phyloP scores from a whole-genome alignment of 257 asterid genomes.

The Solanum piurae region DNA sequence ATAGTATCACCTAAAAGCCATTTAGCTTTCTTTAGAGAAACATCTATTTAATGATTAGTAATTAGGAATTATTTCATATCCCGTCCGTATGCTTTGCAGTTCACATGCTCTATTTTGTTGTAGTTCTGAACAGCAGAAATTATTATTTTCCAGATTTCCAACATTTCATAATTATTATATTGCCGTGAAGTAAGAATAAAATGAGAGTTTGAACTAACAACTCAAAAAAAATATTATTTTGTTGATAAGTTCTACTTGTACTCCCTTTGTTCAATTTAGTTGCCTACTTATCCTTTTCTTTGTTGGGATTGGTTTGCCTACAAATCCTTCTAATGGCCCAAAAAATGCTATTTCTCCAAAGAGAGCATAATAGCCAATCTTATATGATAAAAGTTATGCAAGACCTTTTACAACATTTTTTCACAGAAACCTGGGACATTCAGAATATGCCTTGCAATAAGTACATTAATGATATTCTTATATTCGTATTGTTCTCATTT shows the following conservation, averaged over 20 bases:
- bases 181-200: neutral
- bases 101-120: neutral
- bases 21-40: neutral
- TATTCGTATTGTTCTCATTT: neutral
- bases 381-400: neutral
- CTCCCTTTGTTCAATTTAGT: neutral
- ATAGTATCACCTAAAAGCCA: neutral
- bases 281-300: neutral
- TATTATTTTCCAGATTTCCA: neutral
- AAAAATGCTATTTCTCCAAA: neutral
- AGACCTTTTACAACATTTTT: neutral
- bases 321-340: neutral
- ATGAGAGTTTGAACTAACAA: neutral
- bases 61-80: neutral
- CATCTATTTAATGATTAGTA: neutral
- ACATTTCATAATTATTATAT: neutral
- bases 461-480: neutral
- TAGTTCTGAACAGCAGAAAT: neutral
- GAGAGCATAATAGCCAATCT: neutral
- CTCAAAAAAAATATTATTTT: neutral
- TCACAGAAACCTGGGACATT: neutral
- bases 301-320: neutral
- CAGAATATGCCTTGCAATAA: neutral
- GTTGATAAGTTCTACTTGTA: neutral
- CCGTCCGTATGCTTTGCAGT: neutral